Percentiles rank a stretch among this genome's conserved stretches.
phyloP scores from a whole-genome alignment of 176 grass and related monocot species.

The Urochloa ruziziensis region DNA sequence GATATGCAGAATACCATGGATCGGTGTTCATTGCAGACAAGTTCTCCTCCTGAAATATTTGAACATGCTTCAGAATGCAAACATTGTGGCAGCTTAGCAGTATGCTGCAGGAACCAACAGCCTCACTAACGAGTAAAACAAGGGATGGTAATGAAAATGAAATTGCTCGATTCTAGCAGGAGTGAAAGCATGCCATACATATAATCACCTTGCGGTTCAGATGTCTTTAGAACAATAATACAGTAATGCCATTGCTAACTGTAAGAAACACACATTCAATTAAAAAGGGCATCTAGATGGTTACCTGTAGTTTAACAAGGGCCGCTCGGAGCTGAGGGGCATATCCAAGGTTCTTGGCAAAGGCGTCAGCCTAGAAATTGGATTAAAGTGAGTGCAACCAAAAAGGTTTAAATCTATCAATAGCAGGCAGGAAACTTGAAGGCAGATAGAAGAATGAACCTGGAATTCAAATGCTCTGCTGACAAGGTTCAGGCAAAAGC shows the following conservation, averaged over 20 bases:
- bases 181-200: not conserved
- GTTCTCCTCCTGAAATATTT: conserved; percentile 86
- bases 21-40: conserved; percentile 98
- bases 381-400: conserved; percentile 26
- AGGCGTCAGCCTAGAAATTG: conserved; percentile 82
- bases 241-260: not conserved
- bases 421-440: conserved; percentile 4
- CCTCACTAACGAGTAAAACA: not conserved
- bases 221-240: not conserved
- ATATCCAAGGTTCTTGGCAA: conserved; percentile 97
- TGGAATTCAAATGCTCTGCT: conserved; percentile 98
- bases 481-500: conserved; percentile 93
- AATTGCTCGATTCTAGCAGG: not conserved
- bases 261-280: not conserved
- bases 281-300: not conserved
- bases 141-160: not conserved
- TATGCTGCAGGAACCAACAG: not conserved
- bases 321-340: conserved; percentile 58
- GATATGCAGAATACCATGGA: conserved; percentile 98
- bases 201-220: conserved; percentile 5
- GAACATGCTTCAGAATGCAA: not conserved
- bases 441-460: conserved; percentile 52
- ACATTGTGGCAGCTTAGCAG: not conserved
- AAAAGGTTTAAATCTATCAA: conserved; percentile 24
- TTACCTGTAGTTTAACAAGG: conserved; percentile 94